Evolutionary conservation across 306 rosid genomes (phyloP).

Genomic region (Fragaria nilgerrensis): DNA sequence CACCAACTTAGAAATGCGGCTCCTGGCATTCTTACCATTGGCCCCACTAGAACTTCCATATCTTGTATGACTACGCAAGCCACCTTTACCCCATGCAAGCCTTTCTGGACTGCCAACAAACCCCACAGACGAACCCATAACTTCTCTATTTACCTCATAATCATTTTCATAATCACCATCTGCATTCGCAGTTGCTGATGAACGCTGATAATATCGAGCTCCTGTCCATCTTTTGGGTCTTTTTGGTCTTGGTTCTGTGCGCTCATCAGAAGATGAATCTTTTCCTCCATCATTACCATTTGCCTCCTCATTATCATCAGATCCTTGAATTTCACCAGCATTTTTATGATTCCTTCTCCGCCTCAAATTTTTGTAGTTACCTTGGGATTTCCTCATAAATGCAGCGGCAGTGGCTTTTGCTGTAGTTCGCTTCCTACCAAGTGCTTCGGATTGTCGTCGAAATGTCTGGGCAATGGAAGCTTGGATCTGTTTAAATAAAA

Average conservation of each 20-base stretch:
- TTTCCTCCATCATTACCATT: slow-evolving; percentile 54
- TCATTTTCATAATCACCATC: slow-evolving; percentile 57
- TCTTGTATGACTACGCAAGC: slow-evolving; percentile 59
- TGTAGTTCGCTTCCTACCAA: slow-evolving; percentile 53
- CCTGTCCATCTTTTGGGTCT: slow-evolving; percentile 49
- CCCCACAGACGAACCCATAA: slow-evolving; percentile 41
- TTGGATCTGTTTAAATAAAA: slow-evolving; percentile 53
- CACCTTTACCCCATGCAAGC: slow-evolving; percentile 76
- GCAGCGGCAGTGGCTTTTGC: slow-evolving; percentile 51
- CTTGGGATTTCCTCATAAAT: slow-evolving; percentile 52
- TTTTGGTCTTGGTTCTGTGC: slow-evolving; percentile 46
- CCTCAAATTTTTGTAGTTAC: slow-evolving; percentile 44
- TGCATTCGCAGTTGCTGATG: slow-evolving; percentile 36
- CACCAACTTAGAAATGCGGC: slow-evolving; percentile 51
- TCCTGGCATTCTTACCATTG: slow-evolving; percentile 50
- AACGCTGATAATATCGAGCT: slow-evolving; percentile 52
- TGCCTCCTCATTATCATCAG: slow-evolving; percentile 56
- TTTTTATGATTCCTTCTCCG: slow-evolving; percentile 48
- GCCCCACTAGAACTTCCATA: slow-evolving; percentile 46
- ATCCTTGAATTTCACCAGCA: slow-evolving; percentile 39
- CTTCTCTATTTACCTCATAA: slow-evolving; percentile 50
- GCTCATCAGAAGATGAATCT: slow-evolving; percentile 63
- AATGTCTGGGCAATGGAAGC: slow-evolving; percentile 66
- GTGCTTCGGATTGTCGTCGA: slow-evolving; percentile 60
- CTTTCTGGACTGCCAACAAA: slow-evolving; percentile 55